Percentiles rank a stretch among this genome's conserved stretches.
phyloP scores from a whole-genome alignment of 2,329 filamentous ascomycete species.

The Cladophialophora psammophila region DNA sequence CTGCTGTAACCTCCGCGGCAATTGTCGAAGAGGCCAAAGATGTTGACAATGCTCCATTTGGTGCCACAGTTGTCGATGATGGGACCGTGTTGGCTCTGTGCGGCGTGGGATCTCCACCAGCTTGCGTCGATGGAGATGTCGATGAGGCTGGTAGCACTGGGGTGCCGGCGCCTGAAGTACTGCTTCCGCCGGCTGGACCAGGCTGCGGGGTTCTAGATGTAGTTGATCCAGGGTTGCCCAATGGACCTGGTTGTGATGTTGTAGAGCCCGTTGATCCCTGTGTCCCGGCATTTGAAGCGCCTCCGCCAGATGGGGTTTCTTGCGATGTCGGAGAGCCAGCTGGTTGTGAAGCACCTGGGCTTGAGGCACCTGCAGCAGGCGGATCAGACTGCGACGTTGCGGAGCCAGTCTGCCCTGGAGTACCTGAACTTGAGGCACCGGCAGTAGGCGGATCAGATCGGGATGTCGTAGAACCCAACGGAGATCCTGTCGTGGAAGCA shows the following conservation, averaged over 20 bases:
- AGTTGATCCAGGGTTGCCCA: too few species aligned
- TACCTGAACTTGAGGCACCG: too few species aligned
- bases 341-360: too few species aligned
- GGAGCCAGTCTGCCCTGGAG: too few species aligned
- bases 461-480: too few species aligned
- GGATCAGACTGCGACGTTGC: too few species aligned
- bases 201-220: too few species aligned
- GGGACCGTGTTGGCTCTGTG: background rate
- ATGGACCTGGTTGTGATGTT: background rate
- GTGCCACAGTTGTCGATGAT: background rate
- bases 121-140: background rate
- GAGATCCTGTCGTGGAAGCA: too few species aligned
- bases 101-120: background rate
- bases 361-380: too few species aligned
- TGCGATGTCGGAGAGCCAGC: background rate
- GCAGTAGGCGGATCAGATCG: too few species aligned
- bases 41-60: background rate
- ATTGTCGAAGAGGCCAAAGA: background rate
- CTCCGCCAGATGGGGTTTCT: background rate
- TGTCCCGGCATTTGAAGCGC: background rate
- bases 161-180: too few species aligned
- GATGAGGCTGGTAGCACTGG: background rate
- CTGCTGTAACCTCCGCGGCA: constrained; percentile 3
- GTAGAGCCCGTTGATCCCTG: background rate
- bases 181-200: too few species aligned